Evolutionary conservation across 2,329 filamentous ascomycete species (phyloP), one percentile per base, ranked within the genome.

Genomic region (Penicillium sp.): DNA sequence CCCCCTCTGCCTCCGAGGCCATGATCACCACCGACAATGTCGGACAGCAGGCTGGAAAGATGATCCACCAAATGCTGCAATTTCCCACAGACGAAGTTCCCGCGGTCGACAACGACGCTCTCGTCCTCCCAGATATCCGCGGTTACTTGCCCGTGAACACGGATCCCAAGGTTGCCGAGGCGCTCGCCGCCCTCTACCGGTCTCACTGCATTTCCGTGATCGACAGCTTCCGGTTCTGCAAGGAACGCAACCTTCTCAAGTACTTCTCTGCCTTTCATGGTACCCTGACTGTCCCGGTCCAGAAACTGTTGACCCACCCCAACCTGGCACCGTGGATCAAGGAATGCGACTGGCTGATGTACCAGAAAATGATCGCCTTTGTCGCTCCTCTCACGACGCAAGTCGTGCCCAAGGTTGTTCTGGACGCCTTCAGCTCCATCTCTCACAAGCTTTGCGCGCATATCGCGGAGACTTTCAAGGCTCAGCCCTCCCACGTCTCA

Each of bases 161-260:
- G 6, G 94, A 99, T 69, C 78, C 82, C 0, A 92, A 97, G 66
- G 88, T 91, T 7, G 92, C 91, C 24, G 89, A 89, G 63, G 92
- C 91, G 4, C 78, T 99, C 20, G 84, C 85, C 33, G 92, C 92
- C 4, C 80, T 97, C 22, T 99, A 99, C 68, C 85, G 91, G 44
- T 94, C 92, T 2, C 92, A 97, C 68, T 96, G 92, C 69, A 96
- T 94, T 13, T 96, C 92, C 0, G 81, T 99, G 5, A 88, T 99
- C 28, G 94, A 99, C 72, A 92, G 90, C 63, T 91, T 99, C 55
- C 88, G 94, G 27, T 97, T 90, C 70, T 96, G 92, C 79, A 95
- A 94, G 67, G 90, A 96, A 71, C 95, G 96, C 74, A 92, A 91
- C 6, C 95, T 99, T 70, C 95, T 96, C 69, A 90, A 95, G 60